These are phyloP conservation scores for Hypholoma fasciculare DNA, from an alignment of 768 basidiomycete genomes.

Conservation along the genomic window DNA sequence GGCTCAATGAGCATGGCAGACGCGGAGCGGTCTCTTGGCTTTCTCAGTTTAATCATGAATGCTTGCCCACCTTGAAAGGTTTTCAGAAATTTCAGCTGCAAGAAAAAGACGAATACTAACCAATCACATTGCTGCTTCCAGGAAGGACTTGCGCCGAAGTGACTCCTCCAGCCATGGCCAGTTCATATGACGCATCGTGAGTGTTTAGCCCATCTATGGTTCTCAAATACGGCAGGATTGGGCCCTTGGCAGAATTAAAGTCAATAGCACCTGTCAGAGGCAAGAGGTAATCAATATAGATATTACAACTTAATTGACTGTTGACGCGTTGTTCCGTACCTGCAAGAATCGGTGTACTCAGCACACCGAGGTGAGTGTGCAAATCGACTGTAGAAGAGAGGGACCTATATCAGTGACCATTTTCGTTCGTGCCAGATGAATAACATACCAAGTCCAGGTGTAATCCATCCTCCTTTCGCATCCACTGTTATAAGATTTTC, in stretches of 20 bases:
- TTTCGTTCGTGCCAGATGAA: neutral
- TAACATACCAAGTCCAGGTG: constrained; percentile 59
- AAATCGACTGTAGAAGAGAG: constrained; percentile 54
- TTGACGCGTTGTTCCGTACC: constrained; percentile 21
- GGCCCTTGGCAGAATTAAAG: constrained; percentile 64
- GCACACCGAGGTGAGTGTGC: constrained; percentile 80
- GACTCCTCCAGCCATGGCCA: constrained; percentile 85
- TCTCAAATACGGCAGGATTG: constrained; percentile 76
- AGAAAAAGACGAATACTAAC: constrained; percentile 32
- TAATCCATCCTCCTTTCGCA: constrained; percentile 67
- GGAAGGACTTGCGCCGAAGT: constrained; percentile 84
- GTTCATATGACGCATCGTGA: constrained; percentile 72
- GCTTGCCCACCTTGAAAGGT: constrained; percentile 73
- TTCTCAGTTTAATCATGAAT: constrained; percentile 82
- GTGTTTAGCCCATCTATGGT: constrained; percentile 86
- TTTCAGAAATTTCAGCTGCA: neutral
- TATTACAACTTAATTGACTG: constrained; percentile 1
- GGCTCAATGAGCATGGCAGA: constrained; percentile 86
- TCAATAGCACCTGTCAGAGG: constrained; percentile 46
- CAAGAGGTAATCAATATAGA: neutral
- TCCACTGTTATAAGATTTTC: constrained; percentile 55
- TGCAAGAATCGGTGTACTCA: constrained; percentile 59
- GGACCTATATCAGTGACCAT: neutral
- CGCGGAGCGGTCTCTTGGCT: constrained; percentile 72
- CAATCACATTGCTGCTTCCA: constrained; percentile 75